phyloP scores from a whole-genome alignment of 768 basidiomycete species.

The Terana coerulea region DNA sequence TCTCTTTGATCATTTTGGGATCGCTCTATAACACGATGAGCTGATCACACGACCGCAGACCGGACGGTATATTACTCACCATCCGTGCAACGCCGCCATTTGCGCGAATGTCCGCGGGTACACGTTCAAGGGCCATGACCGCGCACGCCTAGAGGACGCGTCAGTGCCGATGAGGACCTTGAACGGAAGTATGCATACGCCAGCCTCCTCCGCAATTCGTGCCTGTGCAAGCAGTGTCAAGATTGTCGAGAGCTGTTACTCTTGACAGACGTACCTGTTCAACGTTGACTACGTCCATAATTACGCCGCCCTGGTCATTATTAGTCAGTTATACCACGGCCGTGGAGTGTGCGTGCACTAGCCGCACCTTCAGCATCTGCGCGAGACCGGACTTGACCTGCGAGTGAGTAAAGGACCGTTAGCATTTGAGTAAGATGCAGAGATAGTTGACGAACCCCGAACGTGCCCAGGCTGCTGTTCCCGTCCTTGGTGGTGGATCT shows the following conservation, averaged over 20 bases:
- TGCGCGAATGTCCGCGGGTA: slow-evolving; percentile 91
- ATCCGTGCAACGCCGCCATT: slow-evolving; percentile 95
- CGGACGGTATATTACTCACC: slow-evolving; percentile 45
- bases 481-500: slow-evolving; percentile 48
- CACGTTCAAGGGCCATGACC: slow-evolving; percentile 95
- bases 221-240: slow-evolving; percentile 46
- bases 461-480: slow-evolving; percentile 63
- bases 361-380: slow-evolving; percentile 88
- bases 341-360: slow-evolving; percentile 11
- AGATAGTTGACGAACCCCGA: slow-evolving; percentile 45
- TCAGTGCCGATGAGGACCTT: background rate
- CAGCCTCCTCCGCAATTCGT: slow-evolving; percentile 94
- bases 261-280: slow-evolving; percentile 43
- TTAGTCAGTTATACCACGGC: slow-evolving; percentile 6
- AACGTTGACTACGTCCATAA: slow-evolving; percentile 92
- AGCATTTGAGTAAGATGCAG: slow-evolving; percentile 1
- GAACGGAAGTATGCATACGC: slow-evolving; percentile 26
- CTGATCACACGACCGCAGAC: background rate
- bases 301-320: slow-evolving; percentile 65
- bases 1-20: slow-evolving; percentile 95
- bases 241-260: background rate
- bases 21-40: slow-evolving; percentile 58
- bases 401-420: slow-evolving; percentile 5
- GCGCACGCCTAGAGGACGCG: slow-evolving; percentile 62
- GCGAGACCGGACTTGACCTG: slow-evolving; percentile 93